A percentile compares a stretch with the other conserved stretches of the same genome.
Conservation (phyloP, 805 yeast genomes). For the Blastobotrys attinorum region DNA sequence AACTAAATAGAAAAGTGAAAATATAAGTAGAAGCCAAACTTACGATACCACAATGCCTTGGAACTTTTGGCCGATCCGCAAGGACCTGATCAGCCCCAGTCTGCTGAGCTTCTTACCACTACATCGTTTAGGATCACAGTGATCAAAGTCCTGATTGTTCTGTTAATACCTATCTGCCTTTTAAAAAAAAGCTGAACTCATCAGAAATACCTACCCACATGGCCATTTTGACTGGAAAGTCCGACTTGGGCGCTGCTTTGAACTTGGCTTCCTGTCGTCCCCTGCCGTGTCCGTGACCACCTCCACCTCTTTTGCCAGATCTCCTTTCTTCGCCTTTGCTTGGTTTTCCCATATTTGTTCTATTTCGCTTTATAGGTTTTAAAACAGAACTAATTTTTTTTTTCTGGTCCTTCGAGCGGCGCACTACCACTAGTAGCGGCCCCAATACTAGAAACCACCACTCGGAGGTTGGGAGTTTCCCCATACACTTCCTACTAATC, state of each 20-base stretch:
- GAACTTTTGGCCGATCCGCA: slow-evolving; percentile 90
- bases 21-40: too few species aligned
- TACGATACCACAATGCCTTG: slow-evolving; percentile 77
- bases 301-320: slow-evolving; percentile 5
- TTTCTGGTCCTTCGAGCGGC: background rate
- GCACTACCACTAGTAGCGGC: background rate
- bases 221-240: slow-evolving; percentile 79
- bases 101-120: slow-evolving; percentile 91
- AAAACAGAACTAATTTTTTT: background rate
- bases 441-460: background rate
- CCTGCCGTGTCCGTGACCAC: background rate
- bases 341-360: background rate
- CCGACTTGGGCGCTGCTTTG: slow-evolving; percentile 13
- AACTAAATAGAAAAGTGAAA: too few species aligned
- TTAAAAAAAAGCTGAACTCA: background rate
- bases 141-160: slow-evolving; percentile 71
- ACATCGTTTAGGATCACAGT: slow-evolving; percentile 96
- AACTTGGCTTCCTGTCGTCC: slow-evolving; percentile 10
- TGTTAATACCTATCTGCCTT: background rate
- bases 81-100: slow-evolving; percentile 67
- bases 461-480: background rate
- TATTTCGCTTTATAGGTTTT: background rate
- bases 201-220: slow-evolving; percentile 53
- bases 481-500: too few species aligned
- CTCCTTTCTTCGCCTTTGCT: background rate